These are phyloP conservation scores for Zoysia matrella DNA, from an alignment of 202 grass and related monocot species.

Conservation along the genomic window DNA sequence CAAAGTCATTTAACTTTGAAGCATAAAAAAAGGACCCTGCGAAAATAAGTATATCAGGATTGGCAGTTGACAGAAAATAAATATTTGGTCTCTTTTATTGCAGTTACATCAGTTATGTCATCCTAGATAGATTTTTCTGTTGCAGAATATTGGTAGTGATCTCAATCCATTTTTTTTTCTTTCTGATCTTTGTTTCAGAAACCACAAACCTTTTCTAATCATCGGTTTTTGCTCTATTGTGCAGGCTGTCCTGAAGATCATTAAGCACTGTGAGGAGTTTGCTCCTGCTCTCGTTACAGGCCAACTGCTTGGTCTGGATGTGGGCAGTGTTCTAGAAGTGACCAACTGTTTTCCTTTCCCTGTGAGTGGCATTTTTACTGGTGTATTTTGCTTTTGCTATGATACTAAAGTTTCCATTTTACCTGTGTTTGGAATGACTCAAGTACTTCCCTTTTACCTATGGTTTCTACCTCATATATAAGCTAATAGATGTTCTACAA, in stretches of 20 bases:
- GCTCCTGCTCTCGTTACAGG: slow-evolving; percentile 90
- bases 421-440: background rate
- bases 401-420: background rate
- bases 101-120: slow-evolving; percentile 1
- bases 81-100: slow-evolving; percentile 9
- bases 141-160: background rate
- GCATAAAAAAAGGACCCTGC: background rate
- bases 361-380: slow-evolving; percentile 45
- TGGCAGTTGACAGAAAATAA: background rate
- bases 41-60: background rate
- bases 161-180: background rate
- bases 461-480: slow-evolving; percentile 13
- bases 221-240: slow-evolving; percentile 10
- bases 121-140: background rate
- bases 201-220: slow-evolving; percentile 9
- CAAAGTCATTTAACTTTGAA: too few relatives aligned
- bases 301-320: slow-evolving; percentile 97
- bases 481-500: slow-evolving; percentile 26
- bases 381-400: background rate
- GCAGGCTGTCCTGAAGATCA: slow-evolving; percentile 90
- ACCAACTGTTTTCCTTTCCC: slow-evolving; percentile 99
- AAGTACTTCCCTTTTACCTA: slow-evolving; percentile 6
- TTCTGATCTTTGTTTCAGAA: slow-evolving; percentile 13
- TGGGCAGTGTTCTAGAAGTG: slow-evolving; percentile 96
- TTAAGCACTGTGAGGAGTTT: slow-evolving; percentile 98